A percentile compares a stretch with the other conserved stretches of the same genome.
These are phyloP conservation scores for Tolypocladium inflatum DNA, from an alignment of 2,329 filamentous ascomycete species.

Conservation along the genomic window DNA sequence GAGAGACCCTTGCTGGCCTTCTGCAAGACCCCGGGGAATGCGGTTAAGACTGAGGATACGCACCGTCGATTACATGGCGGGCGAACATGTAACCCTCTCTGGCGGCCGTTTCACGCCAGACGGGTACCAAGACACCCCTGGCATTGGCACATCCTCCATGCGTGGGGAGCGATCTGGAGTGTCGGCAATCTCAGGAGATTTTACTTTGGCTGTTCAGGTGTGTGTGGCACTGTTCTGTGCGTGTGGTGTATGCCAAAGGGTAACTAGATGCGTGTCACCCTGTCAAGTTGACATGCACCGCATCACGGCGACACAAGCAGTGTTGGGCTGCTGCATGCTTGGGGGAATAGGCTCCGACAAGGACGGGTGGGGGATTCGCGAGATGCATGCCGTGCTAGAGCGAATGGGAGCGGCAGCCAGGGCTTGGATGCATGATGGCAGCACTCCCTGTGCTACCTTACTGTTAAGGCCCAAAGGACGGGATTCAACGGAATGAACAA, in stretches of 20 bases:
- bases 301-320: not conserved
- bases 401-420: not conserved
- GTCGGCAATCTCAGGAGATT: not conserved
- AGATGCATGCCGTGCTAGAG: not conserved
- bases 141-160: not conserved
- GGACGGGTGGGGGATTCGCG: not conserved
- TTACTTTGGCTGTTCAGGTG: not conserved
- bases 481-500: not conserved
- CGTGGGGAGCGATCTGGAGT: not conserved
- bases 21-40: not conserved
- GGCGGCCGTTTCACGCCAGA: not conserved
- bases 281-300: not conserved
- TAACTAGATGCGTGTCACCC: constrained; percentile 1
- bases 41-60: not conserved
- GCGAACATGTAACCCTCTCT: not conserved
- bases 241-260: not conserved
- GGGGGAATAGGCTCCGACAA: not conserved
- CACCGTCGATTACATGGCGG: not conserved
- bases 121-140: not conserved
- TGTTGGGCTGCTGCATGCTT: not conserved
- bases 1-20: not conserved
- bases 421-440: not conserved
- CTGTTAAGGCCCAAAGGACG: not conserved
- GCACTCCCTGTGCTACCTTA: not conserved
- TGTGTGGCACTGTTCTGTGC: not conserved